Conservation (phyloP, 192 early-diverging fungal species). For the Neocallimastix lanati region DNA sequence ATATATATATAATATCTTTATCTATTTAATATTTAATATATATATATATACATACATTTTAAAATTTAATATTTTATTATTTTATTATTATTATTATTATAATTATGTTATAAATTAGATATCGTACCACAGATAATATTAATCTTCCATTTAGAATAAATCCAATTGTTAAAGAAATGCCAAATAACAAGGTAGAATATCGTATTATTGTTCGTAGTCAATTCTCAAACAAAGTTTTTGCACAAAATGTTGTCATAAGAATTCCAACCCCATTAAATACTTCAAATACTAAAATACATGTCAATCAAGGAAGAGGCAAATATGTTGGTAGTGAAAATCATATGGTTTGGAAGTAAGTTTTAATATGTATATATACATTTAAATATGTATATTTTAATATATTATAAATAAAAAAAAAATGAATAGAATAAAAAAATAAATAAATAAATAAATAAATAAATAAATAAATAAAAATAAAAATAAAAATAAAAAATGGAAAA, state of each 20-base stretch:
- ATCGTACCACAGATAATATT: constrained; percentile 88
- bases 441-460: too few relatives aligned
- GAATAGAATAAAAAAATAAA: too few relatives aligned
- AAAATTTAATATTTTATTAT: too few relatives aligned
- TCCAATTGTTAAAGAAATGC: constrained; percentile 75
- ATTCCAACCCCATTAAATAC: constrained; percentile 88
- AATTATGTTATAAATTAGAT: constrained; percentile 24
- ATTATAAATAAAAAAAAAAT: too few relatives aligned
- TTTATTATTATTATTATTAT: too few relatives aligned
- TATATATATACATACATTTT: too few relatives aligned
- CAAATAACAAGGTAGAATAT: constrained; percentile 68
- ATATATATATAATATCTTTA: too few relatives aligned
- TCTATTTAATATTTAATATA: too few relatives aligned
- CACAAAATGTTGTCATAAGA: constrained; percentile 70
- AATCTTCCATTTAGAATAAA: constrained; percentile 89
- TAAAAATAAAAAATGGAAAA: too few relatives aligned
- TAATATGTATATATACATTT: neutral
- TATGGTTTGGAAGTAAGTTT: constrained; percentile 84
- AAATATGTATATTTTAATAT: too few relatives aligned
- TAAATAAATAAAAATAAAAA: too few relatives aligned
- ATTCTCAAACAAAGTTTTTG: constrained; percentile 71
- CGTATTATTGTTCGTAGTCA: constrained; percentile 74
- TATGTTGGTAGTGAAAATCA: constrained; percentile 85
- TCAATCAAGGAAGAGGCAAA: constrained; percentile 74
- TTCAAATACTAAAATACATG: constrained; percentile 59